phyloP scores from a whole-genome alignment of 1,284 basidiomycete genomes.

The Stygiomarasmius scandens region DNA sequence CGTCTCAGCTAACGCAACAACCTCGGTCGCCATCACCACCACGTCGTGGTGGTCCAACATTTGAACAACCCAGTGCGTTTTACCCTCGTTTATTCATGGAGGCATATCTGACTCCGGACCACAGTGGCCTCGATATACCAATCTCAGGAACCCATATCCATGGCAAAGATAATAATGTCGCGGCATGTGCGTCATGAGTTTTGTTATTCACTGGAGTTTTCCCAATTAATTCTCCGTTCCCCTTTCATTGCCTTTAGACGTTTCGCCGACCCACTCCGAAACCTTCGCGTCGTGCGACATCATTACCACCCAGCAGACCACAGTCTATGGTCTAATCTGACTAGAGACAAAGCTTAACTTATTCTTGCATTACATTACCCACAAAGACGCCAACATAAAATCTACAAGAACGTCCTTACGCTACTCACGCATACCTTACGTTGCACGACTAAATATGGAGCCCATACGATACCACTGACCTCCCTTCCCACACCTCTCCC shows the following conservation, averaged over 20 bases:
- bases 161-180: constrained; percentile 53
- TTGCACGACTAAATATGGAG: constrained; percentile 4
- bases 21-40: neutral
- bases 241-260: constrained; percentile 26
- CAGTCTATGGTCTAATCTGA: constrained; percentile 19
- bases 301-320: constrained; percentile 10
- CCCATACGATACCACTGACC: neutral
- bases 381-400: neutral
- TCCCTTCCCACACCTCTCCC: neutral
- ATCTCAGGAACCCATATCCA: constrained; percentile 42
- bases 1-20: neutral
- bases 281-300: constrained; percentile 25
- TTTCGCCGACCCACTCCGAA: constrained; percentile 39
- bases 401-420: neutral
- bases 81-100: neutral
- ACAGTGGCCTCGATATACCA: constrained; percentile 43
- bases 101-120: neutral
- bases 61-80: constrained; percentile 40
- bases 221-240: neutral
- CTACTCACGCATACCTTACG: constrained; percentile 4
- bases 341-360: neutral
- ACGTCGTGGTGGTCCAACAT: constrained; percentile 33
- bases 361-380: neutral
- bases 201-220: constrained; percentile 2
- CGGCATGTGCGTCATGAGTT: constrained; percentile 35